These are phyloP conservation scores for Bauhinia variegata DNA, from an alignment of 306 rosid genomes.

Conservation along the genomic window DNA sequence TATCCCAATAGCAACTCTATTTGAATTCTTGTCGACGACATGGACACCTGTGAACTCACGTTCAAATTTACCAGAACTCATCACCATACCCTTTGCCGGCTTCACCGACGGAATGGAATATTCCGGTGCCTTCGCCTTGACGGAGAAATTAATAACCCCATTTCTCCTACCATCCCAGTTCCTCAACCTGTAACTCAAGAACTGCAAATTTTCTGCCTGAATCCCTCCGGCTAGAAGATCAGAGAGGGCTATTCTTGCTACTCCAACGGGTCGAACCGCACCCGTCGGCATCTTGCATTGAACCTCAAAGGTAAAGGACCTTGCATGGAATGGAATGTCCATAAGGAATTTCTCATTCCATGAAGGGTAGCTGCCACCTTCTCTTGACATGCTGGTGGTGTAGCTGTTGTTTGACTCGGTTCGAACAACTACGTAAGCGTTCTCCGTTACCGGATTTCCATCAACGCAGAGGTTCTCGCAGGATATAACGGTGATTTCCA, in stretches of 20 bases:
- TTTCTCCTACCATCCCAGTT: slow-evolving; percentile 43
- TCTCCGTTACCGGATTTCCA: slow-evolving; percentile 37
- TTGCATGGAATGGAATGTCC: slow-evolving; percentile 39
- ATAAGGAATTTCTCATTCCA: slow-evolving; percentile 57
- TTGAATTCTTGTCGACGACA: neutral
- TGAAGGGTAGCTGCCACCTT: slow-evolving; percentile 30
- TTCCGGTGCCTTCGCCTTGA: slow-evolving; percentile 34
- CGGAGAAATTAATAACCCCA: slow-evolving; percentile 59
- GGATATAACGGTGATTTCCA: slow-evolving; percentile 55
- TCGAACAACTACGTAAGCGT: slow-evolving; percentile 45
- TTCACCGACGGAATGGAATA: neutral
- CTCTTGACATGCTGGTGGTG: slow-evolving; percentile 35
- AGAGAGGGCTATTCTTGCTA: slow-evolving; percentile 48
- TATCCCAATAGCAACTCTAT: slow-evolving; percentile 3
- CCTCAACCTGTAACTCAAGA: slow-evolving; percentile 58
- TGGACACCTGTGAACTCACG: neutral
- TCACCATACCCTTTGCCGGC: neutral
- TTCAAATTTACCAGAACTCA: neutral
- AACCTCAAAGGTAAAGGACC: slow-evolving; percentile 45
- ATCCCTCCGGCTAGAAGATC: slow-evolving; percentile 42
- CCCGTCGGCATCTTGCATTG: slow-evolving; percentile 42
- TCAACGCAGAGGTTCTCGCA: slow-evolving; percentile 47
- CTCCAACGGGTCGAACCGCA: slow-evolving; percentile 35
- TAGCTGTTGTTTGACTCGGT: slow-evolving; percentile 31
- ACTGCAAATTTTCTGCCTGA: slow-evolving; percentile 45